A percentile compares a stretch with the other conserved stretches of the same genome.
Conservation (phyloP, 495 filamentous ascomycete species). For the Aspergillus funiculosus region DNA sequence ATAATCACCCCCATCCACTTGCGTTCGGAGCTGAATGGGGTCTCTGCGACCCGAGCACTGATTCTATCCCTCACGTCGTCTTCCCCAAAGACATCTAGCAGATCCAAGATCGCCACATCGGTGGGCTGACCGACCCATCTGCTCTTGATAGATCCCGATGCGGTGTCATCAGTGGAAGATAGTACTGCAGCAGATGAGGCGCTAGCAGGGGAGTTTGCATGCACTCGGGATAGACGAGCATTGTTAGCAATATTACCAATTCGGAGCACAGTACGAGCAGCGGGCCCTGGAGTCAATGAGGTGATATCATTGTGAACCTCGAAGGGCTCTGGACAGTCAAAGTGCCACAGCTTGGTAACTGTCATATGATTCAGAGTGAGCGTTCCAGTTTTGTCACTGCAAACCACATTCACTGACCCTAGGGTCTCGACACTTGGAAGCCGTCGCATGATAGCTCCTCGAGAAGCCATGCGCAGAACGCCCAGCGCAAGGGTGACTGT, state of each 20-base stretch:
- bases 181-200: constrained; percentile 69
- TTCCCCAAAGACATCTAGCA: constrained; percentile 83
- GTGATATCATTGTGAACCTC: constrained; percentile 68
- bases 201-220: constrained; percentile 56
- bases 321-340: constrained; percentile 62
- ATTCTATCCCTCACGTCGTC: constrained; percentile 84
- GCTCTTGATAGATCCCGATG: constrained; percentile 59
- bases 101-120: constrained; percentile 89
- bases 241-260: constrained; percentile 98
- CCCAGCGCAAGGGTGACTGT: constrained; percentile 93
- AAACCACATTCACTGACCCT: constrained; percentile 97
- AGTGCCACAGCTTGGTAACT: constrained; percentile 93
- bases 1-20: constrained; percentile 99
- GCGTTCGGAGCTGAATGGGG: constrained; percentile 91
- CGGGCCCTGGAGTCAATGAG: constrained; percentile 58
- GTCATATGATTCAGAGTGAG: constrained; percentile 98
- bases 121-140: constrained; percentile 97
- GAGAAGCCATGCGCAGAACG: constrained; percentile 88
- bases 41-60: constrained; percentile 70
- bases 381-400: constrained; percentile 96
- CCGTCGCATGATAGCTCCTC: constrained; percentile 88
- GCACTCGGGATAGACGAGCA: constrained; percentile 62
- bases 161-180: constrained; percentile 64
- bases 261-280: constrained; percentile 71
- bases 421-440: constrained; percentile 96